These are phyloP conservation scores for Stemphylium lycopersici DNA, from an alignment of 2,329 filamentous ascomycete genomes.

Conservation along the genomic window DNA sequence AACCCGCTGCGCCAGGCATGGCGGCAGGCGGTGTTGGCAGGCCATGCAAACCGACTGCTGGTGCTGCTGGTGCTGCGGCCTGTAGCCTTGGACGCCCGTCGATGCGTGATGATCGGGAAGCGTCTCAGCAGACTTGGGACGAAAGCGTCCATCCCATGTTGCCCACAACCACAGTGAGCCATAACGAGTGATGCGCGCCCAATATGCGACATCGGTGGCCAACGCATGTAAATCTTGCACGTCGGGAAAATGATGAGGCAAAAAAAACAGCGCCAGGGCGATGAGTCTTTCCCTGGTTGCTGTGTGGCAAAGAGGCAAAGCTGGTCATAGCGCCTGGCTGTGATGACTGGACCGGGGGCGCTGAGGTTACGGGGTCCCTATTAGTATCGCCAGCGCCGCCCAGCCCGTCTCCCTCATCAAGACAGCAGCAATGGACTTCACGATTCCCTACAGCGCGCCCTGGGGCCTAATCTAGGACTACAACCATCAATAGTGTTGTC, in stretches of 20 bases:
- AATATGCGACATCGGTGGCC: neutral
- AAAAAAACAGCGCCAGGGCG: conserved; percentile 14
- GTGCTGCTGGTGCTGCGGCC: conserved; percentile 5
- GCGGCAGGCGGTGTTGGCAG: conserved; percentile 25
- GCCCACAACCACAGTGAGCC: neutral
- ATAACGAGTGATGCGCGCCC: neutral
- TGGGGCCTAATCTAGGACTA: conserved; percentile 39
- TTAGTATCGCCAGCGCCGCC: conserved; percentile 37
- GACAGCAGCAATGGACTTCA: conserved; percentile 44
- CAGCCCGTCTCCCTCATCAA: conserved; percentile 34
- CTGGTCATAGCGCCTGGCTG: conserved; percentile 26
- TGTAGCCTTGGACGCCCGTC: conserved; percentile 16
- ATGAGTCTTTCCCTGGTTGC: conserved; percentile 26
- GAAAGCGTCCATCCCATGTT: neutral
- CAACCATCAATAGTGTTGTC: conserved; percentile 24
- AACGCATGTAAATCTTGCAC: neutral
- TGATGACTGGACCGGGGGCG: conserved; percentile 33
- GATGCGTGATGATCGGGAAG: conserved; percentile 17
- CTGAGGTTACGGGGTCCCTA: conserved; percentile 32
- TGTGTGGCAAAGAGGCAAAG: conserved; percentile 31
- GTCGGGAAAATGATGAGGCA: neutral
- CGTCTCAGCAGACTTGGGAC: conserved; percentile 20
- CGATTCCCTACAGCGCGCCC: conserved; percentile 40
- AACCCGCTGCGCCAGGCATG: conserved; percentile 28
- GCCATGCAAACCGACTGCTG: conserved; percentile 5